Evolutionary conservation across 805 yeast genomes (phyloP).

Genomic region (Scheffersomyces spartinae): DNA sequence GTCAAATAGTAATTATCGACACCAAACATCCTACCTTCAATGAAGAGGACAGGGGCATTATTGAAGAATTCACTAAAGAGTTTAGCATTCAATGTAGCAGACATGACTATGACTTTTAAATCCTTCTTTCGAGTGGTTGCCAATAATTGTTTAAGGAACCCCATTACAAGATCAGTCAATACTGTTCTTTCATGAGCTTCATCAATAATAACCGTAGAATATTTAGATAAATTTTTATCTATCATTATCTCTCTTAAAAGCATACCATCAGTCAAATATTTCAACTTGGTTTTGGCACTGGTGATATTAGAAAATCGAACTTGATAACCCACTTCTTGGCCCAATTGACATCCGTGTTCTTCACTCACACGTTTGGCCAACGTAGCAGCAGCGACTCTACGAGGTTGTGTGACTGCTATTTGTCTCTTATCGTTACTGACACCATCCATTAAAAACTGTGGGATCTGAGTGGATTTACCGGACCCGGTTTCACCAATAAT

Average conservation of each 20-base stretch:
- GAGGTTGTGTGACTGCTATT: conserved; percentile 92
- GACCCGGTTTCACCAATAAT: conserved; percentile 96
- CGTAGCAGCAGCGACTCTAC: conserved; percentile 95
- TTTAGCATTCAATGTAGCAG: conserved; percentile 93
- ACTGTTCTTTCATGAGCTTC: conserved; percentile 98
- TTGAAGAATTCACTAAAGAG: conserved; percentile 69
- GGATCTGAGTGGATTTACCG: conserved; percentile 95
- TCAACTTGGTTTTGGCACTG: conserved; percentile 49
- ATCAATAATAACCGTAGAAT: conserved; percentile 74
- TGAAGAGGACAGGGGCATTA: conserved; percentile 70
- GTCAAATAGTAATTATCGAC: conserved; percentile 63
- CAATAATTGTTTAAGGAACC: conserved; percentile 67
- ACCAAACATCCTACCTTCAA: conserved; percentile 83
- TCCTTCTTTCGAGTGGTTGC: conserved; percentile 36
- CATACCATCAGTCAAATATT: conserved; percentile 97
- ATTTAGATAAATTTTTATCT: conserved; percentile 49
- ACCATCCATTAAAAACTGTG: conserved; percentile 76
- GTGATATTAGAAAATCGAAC: conserved; percentile 77
- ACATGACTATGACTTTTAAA: conserved; percentile 75
- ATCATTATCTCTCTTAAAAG: conserved; percentile 81
- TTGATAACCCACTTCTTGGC: conserved; percentile 81
- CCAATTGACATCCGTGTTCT: conserved; percentile 68
- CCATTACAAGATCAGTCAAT: conserved; percentile 79
- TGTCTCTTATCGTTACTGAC: conserved; percentile 30
- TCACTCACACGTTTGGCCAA: conserved; percentile 88